Base-by-base conservation (phyloP, 31 red algal genomes). In the Pterothamnion heteromorphum region DNA sequence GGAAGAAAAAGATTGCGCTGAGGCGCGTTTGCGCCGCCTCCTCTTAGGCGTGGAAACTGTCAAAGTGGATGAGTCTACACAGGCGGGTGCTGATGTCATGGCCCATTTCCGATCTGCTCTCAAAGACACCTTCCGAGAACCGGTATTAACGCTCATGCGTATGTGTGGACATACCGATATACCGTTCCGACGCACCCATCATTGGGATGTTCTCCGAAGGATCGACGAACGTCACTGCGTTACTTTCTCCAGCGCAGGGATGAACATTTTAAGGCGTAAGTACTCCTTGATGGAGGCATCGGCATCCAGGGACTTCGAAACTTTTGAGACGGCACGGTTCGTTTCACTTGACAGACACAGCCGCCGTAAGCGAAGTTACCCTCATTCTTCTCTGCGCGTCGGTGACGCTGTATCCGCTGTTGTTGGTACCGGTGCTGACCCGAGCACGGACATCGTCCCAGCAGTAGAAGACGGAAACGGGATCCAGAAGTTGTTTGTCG, bases 401-500 rank as follows among this genome's bases (percentile, higher is more conserved):
- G 82, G 36, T 2, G 82, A 86, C 36, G 1, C 3, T 3, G 35
- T 86, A 3, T 86, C 1, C 36, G 82, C 18, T 37, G 35, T 86
- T 37, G 1, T 86, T 2, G 82, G 36, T 86, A 1, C 1, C 9
- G 27, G 36, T 41, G 82, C 35, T 26, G 35, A 2, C 3, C 34
- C 26, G 2, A 86, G 26, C 2, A 2, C 26, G 9, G 41, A 1
- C 3, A 86, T 36, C 41, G 82, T 86, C 31, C 35, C 1, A 28
- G 36, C 82, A 36, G 18, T 2, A 86, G 82, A 86, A 36, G 27
- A 86, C 41, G 18, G 82, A 36, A 36, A 2, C 1, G 1, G 82
- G 36, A 86, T 2, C 30, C 1, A 86, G 82, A 86, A 86, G 82
- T 1, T 86, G 30, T 86, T 86, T 9, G 82, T 86, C 82, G 82